Evolutionary conservation across 2,329 filamentous ascomycete genomes (phyloP).

Genomic region (Chalaropsis ovoidea): DNA sequence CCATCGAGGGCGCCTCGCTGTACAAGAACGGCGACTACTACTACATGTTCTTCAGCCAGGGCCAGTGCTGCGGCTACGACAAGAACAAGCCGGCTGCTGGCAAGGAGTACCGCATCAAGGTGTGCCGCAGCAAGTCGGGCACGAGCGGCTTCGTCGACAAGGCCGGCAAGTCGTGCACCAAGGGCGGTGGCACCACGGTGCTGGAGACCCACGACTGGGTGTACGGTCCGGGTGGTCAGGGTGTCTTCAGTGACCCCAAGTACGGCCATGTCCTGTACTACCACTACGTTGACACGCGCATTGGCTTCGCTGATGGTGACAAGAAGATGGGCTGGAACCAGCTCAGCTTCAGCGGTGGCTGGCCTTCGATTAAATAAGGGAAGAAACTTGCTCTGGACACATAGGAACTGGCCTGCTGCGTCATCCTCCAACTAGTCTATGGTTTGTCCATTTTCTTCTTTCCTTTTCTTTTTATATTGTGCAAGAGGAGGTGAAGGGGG

Average conservation of each 20-base stretch:
- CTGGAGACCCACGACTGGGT: slow-evolving; percentile 49
- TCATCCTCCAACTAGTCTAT: neutral
- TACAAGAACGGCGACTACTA: slow-evolving; percentile 48
- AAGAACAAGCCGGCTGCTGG: slow-evolving; percentile 42
- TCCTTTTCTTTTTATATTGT: neutral
- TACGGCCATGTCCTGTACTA: slow-evolving; percentile 39
- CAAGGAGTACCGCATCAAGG: slow-evolving; percentile 55
- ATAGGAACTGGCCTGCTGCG: neutral
- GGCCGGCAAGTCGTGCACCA: slow-evolving; percentile 43
- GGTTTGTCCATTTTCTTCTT: neutral
- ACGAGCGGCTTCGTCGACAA: slow-evolving; percentile 49
- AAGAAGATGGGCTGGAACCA: slow-evolving; percentile 45
- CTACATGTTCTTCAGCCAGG: slow-evolving; percentile 54
- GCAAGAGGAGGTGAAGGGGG: neutral
- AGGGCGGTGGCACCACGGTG: slow-evolving; percentile 52
- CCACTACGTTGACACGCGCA: slow-evolving; percentile 34
- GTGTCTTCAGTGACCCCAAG: slow-evolving; percentile 32
- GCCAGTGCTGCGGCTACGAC: slow-evolving; percentile 53
- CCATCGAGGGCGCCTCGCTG: slow-evolving; percentile 48
- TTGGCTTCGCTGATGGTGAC: slow-evolving; percentile 32
- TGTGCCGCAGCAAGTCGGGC: slow-evolving; percentile 47
- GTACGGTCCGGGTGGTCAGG: slow-evolving; percentile 57
- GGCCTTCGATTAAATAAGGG: slow-evolving; percentile 34
- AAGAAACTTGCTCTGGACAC: neutral
- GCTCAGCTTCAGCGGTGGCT: slow-evolving; percentile 40